Evolutionary conservation across 1,284 basidiomycete species (phyloP).

Genomic region (Phaffia rhodozyma): DNA sequence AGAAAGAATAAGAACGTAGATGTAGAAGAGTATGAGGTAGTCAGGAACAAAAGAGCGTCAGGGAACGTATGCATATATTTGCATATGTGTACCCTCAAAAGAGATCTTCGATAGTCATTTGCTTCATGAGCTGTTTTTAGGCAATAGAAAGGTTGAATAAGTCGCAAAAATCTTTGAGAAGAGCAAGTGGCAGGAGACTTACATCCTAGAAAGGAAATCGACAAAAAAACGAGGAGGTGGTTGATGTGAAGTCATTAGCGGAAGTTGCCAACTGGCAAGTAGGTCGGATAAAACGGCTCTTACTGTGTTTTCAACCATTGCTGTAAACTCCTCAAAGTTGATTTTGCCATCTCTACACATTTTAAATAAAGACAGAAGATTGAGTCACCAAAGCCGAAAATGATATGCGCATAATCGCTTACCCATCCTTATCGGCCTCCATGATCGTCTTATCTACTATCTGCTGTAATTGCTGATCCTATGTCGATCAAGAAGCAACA

Average conservation of each 20-base stretch:
- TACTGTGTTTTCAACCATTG: conserved; percentile 93
- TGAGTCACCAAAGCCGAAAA: background rate
- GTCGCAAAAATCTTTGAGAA: background rate
- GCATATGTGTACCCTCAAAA: conserved; percentile 42
- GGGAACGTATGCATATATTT: background rate
- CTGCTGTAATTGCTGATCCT: conserved; percentile 98
- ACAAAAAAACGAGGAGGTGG: background rate
- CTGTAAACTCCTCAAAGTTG: conserved; percentile 90
- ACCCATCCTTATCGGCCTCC: conserved; percentile 93
- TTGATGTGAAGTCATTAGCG: background rate
- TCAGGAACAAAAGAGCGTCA: too few relatives aligned
- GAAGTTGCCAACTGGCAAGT: background rate
- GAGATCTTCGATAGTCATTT: conserved; percentile 94
- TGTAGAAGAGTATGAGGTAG: too few relatives aligned
- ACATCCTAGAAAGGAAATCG: background rate
- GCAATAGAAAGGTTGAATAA: background rate
- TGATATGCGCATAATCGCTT: conserved; percentile 18
- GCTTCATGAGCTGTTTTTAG: conserved; percentile 67
- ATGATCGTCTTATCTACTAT: conserved; percentile 99
- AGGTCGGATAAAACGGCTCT: conserved; percentile 26
- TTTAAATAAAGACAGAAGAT: background rate
- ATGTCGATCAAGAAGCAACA: conserved; percentile 6
- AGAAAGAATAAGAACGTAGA: too few relatives aligned
- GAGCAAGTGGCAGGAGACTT: background rate
- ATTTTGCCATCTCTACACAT: conserved; percentile 71